phyloP scores from a whole-genome alignment of 1,284 basidiomycete species.

The Melampsora americana region DNA sequence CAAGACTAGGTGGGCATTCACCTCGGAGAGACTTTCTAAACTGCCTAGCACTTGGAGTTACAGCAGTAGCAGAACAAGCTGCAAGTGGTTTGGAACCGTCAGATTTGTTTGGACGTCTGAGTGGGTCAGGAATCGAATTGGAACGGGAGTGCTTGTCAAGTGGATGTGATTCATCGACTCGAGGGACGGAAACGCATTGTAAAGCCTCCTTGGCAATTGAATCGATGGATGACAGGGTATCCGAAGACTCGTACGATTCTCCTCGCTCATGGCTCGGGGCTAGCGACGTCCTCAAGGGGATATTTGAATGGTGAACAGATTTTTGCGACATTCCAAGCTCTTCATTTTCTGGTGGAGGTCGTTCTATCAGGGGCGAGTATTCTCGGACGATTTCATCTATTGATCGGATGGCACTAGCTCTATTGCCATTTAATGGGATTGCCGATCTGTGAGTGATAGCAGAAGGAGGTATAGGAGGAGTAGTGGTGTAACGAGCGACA shows the following conservation, averaged over 20 bases:
- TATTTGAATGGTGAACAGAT: neutral
- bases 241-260: slow-evolving; percentile 6
- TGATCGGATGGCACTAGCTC: neutral
- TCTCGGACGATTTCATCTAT: slow-evolving; percentile 5
- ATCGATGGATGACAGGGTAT: slow-evolving; percentile 27
- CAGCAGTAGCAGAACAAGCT: neutral
- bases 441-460: neutral
- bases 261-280: slow-evolving; percentile 5
- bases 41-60: neutral
- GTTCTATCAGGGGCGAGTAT: neutral
- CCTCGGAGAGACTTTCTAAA: too few relatives aligned
- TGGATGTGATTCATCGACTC: neutral
- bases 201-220: slow-evolving; percentile 23
- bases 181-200: neutral
- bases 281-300: neutral
- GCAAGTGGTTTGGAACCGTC: neutral
- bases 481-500: neutral
- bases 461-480: neutral
- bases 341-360: neutral
- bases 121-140: neutral
- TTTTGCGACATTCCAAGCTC: neutral
- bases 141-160: slow-evolving; percentile 2
- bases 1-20: too few relatives aligned
- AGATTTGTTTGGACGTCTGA: neutral
- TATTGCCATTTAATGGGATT: neutral